Evolutionary conservation across 108 stramenopile genomes (phyloP).

Genomic region (Chaetoceros muelleri): DNA sequence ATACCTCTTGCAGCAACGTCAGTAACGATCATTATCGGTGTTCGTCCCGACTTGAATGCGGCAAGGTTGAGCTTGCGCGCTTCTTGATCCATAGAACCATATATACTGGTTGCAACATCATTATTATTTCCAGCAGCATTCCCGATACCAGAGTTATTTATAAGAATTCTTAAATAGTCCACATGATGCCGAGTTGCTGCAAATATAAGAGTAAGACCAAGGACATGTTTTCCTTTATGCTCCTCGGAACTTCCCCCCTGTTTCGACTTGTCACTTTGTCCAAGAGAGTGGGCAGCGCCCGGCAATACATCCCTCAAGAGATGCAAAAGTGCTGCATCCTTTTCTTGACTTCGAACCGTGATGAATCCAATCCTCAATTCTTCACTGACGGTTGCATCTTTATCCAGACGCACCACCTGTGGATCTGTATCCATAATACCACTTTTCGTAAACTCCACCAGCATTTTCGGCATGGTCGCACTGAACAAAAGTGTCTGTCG

Average conservation of each 20-base stretch:
- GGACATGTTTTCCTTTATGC: neutral
- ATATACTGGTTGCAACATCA: slow-evolving; percentile 64
- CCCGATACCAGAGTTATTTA: slow-evolving; percentile 42
- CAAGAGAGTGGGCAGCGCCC: neutral
- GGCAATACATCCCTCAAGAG: slow-evolving; percentile 49
- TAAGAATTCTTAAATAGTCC: slow-evolving; percentile 84
- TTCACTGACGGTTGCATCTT: slow-evolving; percentile 87
- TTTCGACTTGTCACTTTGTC: slow-evolving; percentile 22
- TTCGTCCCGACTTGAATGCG: slow-evolving; percentile 74
- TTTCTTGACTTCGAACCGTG: slow-evolving; percentile 79
- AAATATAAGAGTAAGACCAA: slow-evolving; percentile 83
- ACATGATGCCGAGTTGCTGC: slow-evolving; percentile 95
- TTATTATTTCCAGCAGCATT: neutral
- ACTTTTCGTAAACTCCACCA: slow-evolving; percentile 96
- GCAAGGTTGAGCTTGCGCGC: slow-evolving; percentile 81
- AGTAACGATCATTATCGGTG: slow-evolving; percentile 88
- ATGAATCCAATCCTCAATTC: slow-evolving; percentile 90
- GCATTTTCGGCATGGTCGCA: slow-evolving; percentile 93
- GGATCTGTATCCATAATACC: slow-evolving; percentile 88
- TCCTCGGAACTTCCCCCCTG: slow-evolving; percentile 1
- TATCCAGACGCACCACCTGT: slow-evolving; percentile 89
- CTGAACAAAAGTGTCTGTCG: slow-evolving; percentile 91
- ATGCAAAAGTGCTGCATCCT: slow-evolving; percentile 91
- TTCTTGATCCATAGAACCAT: slow-evolving; percentile 94
- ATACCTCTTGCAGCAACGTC: slow-evolving; percentile 98